A percentile compares a stretch with the other conserved stretches of the same genome.
phyloP scores from a whole-genome alignment of 345 rosid genomes.

The Aethionema arabicum region DNA sequence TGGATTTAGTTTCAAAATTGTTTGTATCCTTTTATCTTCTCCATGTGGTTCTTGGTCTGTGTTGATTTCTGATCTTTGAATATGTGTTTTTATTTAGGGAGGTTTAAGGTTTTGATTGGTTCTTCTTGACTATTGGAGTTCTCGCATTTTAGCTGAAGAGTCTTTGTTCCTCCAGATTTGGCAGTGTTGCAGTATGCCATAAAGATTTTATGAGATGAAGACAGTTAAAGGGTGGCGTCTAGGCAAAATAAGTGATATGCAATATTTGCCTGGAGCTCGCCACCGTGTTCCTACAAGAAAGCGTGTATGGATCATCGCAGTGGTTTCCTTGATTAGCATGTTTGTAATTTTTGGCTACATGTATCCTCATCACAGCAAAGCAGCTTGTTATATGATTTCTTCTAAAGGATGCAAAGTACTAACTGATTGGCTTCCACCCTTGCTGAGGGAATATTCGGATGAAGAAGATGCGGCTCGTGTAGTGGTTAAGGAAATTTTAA shows the following conservation, averaged over 20 bases:
- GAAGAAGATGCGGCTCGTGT: constrained; percentile 74
- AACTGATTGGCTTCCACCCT: constrained; percentile 94
- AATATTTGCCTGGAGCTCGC: constrained; percentile 64
- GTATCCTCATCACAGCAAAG: constrained; percentile 68
- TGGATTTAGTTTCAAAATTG: constrained; percentile 6
- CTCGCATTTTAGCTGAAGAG: constrained; percentile 11
- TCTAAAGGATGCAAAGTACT: constrained; percentile 79
- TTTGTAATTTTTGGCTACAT: constrained; percentile 77
- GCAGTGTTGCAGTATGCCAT: constrained; percentile 26
- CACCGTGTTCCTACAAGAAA: constrained; percentile 68
- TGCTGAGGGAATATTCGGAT: constrained; percentile 68
- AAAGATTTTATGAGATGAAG: constrained; percentile 32
- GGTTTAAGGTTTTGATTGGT: constrained; percentile 22
- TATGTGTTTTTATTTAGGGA: neutral
- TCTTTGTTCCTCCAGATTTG: constrained; percentile 9
- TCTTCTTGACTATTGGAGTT: constrained; percentile 17
- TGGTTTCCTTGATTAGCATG: constrained; percentile 70
- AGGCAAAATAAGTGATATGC: constrained; percentile 54
- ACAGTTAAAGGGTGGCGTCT: constrained; percentile 35
- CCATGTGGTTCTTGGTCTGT: neutral
- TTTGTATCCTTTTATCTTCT: constrained; percentile 16
- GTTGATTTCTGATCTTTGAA: constrained; percentile 15
- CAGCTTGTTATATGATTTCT: constrained; percentile 78
- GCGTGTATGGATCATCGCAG: constrained; percentile 75
- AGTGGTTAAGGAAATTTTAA: constrained; percentile 72